Evolutionary conservation across 441 rosid species (phyloP).

Genomic region (Raphanus hybrid): DNA sequence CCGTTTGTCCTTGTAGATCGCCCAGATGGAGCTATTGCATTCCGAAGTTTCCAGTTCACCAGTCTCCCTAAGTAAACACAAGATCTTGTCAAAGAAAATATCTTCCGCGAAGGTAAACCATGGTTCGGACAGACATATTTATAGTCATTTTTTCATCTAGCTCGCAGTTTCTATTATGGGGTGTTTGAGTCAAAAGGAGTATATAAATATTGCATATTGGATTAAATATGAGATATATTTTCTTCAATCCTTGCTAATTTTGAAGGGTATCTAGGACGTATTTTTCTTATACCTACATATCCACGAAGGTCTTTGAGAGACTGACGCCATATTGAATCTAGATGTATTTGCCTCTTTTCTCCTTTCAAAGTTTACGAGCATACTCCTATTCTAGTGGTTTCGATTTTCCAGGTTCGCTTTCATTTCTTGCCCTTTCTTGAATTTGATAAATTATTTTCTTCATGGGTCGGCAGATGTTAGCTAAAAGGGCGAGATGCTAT

Average conservation of each 20-base stretch:
- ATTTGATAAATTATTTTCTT: constrained; percentile 34
- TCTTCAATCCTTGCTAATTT: too few species aligned
- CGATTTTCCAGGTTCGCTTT: background rate
- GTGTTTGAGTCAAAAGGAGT: constrained; percentile 12
- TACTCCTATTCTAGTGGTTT: constrained; percentile 6
- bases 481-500: constrained; percentile 58
- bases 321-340: background rate
- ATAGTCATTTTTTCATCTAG: constrained; percentile 9
- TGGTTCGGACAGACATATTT: constrained; percentile 8
- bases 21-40: constrained; percentile 70
- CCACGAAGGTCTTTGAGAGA: constrained; percentile 7
- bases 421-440: constrained; percentile 1
- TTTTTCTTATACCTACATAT: background rate
- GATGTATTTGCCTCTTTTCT: background rate
- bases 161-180: constrained; percentile 4
- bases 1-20: constrained; percentile 51
- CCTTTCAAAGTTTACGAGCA: background rate
- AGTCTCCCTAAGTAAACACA: constrained; percentile 57
- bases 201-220: background rate
- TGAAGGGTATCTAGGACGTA: background rate
- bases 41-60: constrained; percentile 63
- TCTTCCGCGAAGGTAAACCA: constrained; percentile 69
- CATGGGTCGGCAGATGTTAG: constrained; percentile 59
- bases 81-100: constrained; percentile 62
- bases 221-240: background rate